phyloP scores from a whole-genome alignment of 495 filamentous ascomycete species.

The Penicillium macrosclerotiorum region DNA sequence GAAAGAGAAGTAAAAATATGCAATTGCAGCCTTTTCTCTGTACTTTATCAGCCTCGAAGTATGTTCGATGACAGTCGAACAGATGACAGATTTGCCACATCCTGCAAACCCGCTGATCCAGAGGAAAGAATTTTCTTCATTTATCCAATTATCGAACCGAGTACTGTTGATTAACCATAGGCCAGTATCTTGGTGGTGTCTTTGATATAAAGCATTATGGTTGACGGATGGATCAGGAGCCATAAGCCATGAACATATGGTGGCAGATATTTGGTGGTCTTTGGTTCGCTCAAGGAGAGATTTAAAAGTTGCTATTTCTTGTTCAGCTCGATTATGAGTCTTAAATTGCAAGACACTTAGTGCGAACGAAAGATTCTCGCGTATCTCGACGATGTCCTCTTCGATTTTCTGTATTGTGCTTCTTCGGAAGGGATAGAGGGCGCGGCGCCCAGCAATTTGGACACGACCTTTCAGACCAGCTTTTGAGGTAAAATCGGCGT shows the following conservation, averaged over 20 bases:
- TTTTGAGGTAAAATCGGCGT: slow-evolving; percentile 5
- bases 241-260: slow-evolving; percentile 27
- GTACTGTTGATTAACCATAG: slow-evolving; percentile 23
- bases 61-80: slow-evolving; percentile 32
- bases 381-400: slow-evolving; percentile 29
- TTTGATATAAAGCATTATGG: slow-evolving; percentile 23
- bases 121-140: slow-evolving; percentile 32
- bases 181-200: slow-evolving; percentile 26
- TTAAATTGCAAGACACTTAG: slow-evolving; percentile 27
- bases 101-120: slow-evolving; percentile 43
- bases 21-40: slow-evolving; percentile 23
- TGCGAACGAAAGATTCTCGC: slow-evolving; percentile 24
- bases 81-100: slow-evolving; percentile 42
- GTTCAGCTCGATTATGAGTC: slow-evolving; percentile 11
- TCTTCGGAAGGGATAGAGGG: slow-evolving; percentile 30
- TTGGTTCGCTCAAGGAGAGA: slow-evolving; percentile 9
- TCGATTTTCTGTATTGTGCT: slow-evolving; percentile 33
- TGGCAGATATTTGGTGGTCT: slow-evolving; percentile 21
- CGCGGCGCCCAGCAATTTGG: slow-evolving; percentile 14
- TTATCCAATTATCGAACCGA: slow-evolving; percentile 32
- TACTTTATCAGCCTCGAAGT: slow-evolving; percentile 14
- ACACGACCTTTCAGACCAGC: slow-evolving; percentile 10
- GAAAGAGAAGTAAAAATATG: slow-evolving; percentile 44
- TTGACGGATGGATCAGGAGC: slow-evolving; percentile 30
- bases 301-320: slow-evolving; percentile 18